These are phyloP conservation scores for Filosporella fistucella DNA, from an alignment of 495 filamentous ascomycete genomes.

Conservation along the genomic window DNA sequence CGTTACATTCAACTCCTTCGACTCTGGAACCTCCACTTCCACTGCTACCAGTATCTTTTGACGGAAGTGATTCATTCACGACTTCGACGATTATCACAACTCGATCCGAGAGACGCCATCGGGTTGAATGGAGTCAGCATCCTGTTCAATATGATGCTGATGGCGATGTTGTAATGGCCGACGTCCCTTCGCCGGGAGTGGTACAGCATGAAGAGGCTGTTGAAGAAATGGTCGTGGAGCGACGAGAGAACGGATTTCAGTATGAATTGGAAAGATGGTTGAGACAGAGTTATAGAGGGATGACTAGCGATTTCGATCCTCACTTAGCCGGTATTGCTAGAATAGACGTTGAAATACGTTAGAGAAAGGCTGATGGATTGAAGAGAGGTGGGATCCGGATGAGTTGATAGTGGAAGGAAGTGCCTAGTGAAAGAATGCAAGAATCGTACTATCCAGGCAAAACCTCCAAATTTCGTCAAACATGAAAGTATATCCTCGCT, in stretches of 20 bases:
- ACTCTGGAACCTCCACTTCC: background rate
- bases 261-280: background rate
- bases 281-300: background rate
- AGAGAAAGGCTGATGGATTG: no score
- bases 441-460: no score
- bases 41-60: slow-evolving; percentile 10
- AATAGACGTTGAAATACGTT: slow-evolving; percentile 22
- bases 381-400: no score
- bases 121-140: slow-evolving; percentile 1
- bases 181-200: slow-evolving; percentile 15
- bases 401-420: no score
- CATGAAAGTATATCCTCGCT: no score
- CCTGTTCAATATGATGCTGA: slow-evolving; percentile 26
- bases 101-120: background rate
- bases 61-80: slow-evolving; percentile 10
- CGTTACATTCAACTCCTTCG: background rate
- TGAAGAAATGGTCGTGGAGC: background rate
- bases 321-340: slow-evolving; percentile 16
- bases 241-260: background rate
- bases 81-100: background rate
- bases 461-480: no score
- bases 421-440: no score
- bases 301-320: slow-evolving; percentile 5
- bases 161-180: slow-evolving; percentile 47
- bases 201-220: background rate